Conservation (phyloP, 345 rosid species). For the Camelina laxa region DNA sequence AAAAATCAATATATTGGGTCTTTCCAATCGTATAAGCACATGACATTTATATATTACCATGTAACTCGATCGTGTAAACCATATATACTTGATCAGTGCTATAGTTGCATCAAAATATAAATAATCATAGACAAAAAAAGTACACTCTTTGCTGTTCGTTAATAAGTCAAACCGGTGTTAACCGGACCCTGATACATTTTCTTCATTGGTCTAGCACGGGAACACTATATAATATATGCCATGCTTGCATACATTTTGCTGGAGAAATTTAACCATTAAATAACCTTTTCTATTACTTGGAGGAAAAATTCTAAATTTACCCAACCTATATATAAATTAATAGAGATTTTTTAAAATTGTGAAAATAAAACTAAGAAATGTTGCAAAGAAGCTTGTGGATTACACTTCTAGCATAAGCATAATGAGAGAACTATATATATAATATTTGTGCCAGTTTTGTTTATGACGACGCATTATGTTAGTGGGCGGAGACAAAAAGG, state of each 20-base stretch:
- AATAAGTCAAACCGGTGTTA: background rate
- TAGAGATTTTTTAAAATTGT: slow-evolving; percentile 1
- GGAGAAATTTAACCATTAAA: background rate
- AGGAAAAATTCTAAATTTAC: background rate
- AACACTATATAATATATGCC: background rate
- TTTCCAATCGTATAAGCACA: slow-evolving; percentile 32
- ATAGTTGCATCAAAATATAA: slow-evolving; percentile 15
- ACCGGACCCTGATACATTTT: background rate
- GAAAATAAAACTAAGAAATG: slow-evolving; percentile 16
- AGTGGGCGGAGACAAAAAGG: slow-evolving; percentile 43
- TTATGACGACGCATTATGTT: slow-evolving; percentile 36
- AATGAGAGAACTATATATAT: slow-evolving; percentile 33
- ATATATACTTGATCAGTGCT: slow-evolving; percentile 5
- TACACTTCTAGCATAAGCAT: slow-evolving; percentile 36
- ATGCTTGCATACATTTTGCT: background rate
- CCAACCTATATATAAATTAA: background rate
- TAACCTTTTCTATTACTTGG: background rate
- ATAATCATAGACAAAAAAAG: background rate
- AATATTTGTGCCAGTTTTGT: slow-evolving; percentile 24
- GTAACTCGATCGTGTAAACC: slow-evolving; percentile 5
- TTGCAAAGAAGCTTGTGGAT: slow-evolving; percentile 38
- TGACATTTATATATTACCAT: slow-evolving; percentile 19
- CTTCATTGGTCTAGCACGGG: background rate
- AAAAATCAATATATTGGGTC: background rate
- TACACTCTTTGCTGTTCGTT: too few species aligned